Evolutionary conservation across 257 asterid species (phyloP).

Genomic region (Linaria vulgaris): DNA sequence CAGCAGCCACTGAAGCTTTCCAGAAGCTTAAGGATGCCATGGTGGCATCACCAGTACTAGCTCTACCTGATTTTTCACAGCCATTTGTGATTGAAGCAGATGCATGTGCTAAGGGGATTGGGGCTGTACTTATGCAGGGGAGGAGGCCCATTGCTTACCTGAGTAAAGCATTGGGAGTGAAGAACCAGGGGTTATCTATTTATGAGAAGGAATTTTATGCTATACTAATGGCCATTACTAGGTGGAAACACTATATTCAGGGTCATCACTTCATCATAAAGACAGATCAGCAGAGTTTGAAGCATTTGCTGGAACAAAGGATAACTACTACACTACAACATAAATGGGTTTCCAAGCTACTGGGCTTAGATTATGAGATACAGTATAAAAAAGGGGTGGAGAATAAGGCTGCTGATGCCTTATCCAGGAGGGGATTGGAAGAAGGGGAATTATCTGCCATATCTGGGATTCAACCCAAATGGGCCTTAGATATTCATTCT

Average conservation of each 20-base stretch:
- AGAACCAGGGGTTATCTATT: too few relatives aligned
- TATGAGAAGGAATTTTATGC: too few relatives aligned
- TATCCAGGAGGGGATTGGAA: too few relatives aligned
- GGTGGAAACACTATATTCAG: too few relatives aligned
- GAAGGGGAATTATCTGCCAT: too few relatives aligned
- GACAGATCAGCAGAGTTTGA: conserved; percentile 5
- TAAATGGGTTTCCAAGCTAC: not conserved
- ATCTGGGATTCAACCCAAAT: too few relatives aligned
- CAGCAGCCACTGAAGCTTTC: not conserved
- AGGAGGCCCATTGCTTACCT: too few relatives aligned
- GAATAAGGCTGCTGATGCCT: too few relatives aligned
- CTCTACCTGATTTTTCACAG: not conserved
- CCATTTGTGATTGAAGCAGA: not conserved
- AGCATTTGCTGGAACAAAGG: not conserved
- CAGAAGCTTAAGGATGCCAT: not conserved
- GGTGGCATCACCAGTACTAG: not conserved
- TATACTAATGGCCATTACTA: too few relatives aligned
- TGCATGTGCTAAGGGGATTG: not conserved
- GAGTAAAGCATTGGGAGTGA: too few relatives aligned
- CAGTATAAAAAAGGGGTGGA: not conserved
- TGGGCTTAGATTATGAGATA: not conserved
- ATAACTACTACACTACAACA: not conserved
- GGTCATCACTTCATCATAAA: not conserved
- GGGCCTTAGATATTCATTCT: too few relatives aligned
- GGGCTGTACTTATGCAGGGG: not conserved